Percentiles rank a stretch among this genome's conserved stretches.
phyloP scores from a whole-genome alignment of 345 rosid species.

The Moricandia moricandioides region DNA sequence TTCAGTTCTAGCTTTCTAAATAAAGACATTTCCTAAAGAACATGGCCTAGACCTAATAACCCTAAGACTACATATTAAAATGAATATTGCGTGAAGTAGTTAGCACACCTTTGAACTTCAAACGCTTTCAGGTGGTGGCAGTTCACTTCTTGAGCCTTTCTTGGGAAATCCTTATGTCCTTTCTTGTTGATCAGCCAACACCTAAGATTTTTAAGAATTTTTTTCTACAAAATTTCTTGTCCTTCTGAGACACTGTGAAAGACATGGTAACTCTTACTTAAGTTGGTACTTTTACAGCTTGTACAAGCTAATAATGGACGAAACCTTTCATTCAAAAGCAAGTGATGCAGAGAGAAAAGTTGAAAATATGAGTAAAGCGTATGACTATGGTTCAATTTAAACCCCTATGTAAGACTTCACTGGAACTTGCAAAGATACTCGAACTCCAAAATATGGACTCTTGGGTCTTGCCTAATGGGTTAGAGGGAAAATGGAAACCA shows the following conservation, averaged over 20 bases:
- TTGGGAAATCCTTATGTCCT: too few species aligned
- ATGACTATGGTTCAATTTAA: slow-evolving; percentile 39
- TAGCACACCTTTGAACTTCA: slow-evolving; percentile 42
- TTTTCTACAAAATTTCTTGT: slow-evolving; percentile 40
- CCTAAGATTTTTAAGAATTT: not conserved
- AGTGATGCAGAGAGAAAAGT: slow-evolving; percentile 36
- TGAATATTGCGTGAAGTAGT: slow-evolving; percentile 39
- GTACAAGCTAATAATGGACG: slow-evolving; percentile 42
- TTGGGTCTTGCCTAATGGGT: slow-evolving; percentile 43
- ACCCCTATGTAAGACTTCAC: slow-evolving; percentile 57
- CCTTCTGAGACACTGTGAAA: slow-evolving; percentile 34
- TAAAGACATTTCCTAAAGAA: slow-evolving; percentile 24
- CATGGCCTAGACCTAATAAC: slow-evolving; percentile 59
- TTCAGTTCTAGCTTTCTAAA: not conserved
- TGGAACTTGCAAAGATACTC: slow-evolving; percentile 48
- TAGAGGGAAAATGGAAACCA: slow-evolving; percentile 60
- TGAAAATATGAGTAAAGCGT: slow-evolving; percentile 30
- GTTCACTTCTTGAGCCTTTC: too few species aligned
- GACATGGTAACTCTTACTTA: slow-evolving; percentile 35
- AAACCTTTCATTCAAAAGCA: slow-evolving; percentile 39
- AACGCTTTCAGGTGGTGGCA: slow-evolving; percentile 39
- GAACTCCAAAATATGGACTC: slow-evolving; percentile 41
- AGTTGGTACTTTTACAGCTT: slow-evolving; percentile 43
- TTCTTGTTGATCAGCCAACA: slow-evolving; percentile 37
- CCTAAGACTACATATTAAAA: slow-evolving; percentile 56